phyloP scores from a whole-genome alignment of 2,329 filamentous ascomycete genomes.

The Nothophaeocryptopus gaeumannii region DNA sequence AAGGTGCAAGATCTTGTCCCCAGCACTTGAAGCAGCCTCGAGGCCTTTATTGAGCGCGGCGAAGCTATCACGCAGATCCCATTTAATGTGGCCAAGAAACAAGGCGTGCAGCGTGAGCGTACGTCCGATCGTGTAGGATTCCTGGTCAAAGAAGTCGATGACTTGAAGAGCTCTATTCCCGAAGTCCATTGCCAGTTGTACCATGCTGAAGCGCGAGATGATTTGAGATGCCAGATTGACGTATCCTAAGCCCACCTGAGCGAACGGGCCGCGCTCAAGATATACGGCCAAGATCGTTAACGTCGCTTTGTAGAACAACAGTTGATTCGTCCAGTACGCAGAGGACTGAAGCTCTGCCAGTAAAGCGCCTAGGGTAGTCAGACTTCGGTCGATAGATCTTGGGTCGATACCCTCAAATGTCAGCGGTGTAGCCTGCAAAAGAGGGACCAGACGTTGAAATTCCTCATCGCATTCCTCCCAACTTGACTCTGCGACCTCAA shows the following conservation, averaged over 20 bases:
- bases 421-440: slow-evolving; percentile 22
- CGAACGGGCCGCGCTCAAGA: slow-evolving; percentile 61
- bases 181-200: slow-evolving; percentile 64
- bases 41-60: slow-evolving; percentile 63
- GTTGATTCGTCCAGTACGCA: slow-evolving; percentile 69
- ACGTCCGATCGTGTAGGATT: slow-evolving; percentile 63
- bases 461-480: slow-evolving; percentile 75
- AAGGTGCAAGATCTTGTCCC: slow-evolving; percentile 69
- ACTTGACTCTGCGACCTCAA: slow-evolving; percentile 63
- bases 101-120: slow-evolving; percentile 67
- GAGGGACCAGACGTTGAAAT: slow-evolving; percentile 53
- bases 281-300: slow-evolving; percentile 66
- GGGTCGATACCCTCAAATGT: slow-evolving; percentile 15
- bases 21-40: slow-evolving; percentile 63
- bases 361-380: slow-evolving; percentile 66
- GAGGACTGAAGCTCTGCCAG: slow-evolving; percentile 45
- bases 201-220: slow-evolving; percentile 67
- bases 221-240: slow-evolving; percentile 66
- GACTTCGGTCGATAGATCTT: slow-evolving; percentile 50
- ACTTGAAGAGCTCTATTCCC: slow-evolving; percentile 62
- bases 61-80: slow-evolving; percentile 58
- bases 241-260: slow-evolving; percentile 67
- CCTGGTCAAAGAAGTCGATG: slow-evolving; percentile 60
- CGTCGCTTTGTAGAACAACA: slow-evolving; percentile 70
- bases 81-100: slow-evolving; percentile 68